Evolutionary conservation across 108 stramenopile genomes (phyloP).

Genomic region (Cyclotella distinguenda): DNA sequence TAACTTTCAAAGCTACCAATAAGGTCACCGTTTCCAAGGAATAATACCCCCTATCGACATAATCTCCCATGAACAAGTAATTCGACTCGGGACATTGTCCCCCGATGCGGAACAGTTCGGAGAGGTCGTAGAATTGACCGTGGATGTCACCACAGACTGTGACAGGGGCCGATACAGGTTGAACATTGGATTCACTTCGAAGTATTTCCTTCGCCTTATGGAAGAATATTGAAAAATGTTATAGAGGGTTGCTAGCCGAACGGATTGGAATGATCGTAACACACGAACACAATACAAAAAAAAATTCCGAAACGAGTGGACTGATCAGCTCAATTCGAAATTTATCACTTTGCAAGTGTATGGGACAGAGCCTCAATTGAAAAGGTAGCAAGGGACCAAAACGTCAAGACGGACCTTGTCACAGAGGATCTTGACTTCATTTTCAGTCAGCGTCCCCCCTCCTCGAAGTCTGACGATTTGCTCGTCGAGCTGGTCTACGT

Average conservation of each 20-base stretch:
- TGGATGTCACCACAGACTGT: slow-evolving; percentile 85
- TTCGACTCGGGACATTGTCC: slow-evolving; percentile 78
- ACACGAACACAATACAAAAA: too few relatives aligned
- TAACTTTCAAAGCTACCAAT: slow-evolving; percentile 88
- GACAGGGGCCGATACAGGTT: slow-evolving; percentile 85
- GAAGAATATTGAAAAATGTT: slow-evolving; percentile 21
- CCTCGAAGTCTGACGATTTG: slow-evolving; percentile 75
- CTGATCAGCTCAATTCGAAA: too few relatives aligned
- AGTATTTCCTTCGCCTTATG: slow-evolving; percentile 62
- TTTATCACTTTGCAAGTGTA: too few relatives aligned
- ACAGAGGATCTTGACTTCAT: slow-evolving; percentile 84
- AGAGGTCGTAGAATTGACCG: slow-evolving; percentile 81
- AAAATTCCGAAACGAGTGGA: too few relatives aligned
- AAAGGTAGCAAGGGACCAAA: too few relatives aligned
- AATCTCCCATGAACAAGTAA: slow-evolving; percentile 91
- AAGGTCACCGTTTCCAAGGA: slow-evolving; percentile 91
- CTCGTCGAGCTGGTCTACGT: slow-evolving; percentile 65
- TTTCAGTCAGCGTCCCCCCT: slow-evolving; percentile 81
- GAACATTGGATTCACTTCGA: slow-evolving; percentile 85
- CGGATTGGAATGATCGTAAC: too few relatives aligned
- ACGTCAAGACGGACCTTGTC: slow-evolving; percentile 87
- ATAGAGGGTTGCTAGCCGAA: not conserved
- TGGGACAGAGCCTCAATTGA: too few relatives aligned
- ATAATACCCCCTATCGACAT: slow-evolving; percentile 91
- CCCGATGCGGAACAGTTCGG: slow-evolving; percentile 82